Base-by-base conservation (phyloP, 805 yeast genomes). In the Myxozyma udenii region DNA sequence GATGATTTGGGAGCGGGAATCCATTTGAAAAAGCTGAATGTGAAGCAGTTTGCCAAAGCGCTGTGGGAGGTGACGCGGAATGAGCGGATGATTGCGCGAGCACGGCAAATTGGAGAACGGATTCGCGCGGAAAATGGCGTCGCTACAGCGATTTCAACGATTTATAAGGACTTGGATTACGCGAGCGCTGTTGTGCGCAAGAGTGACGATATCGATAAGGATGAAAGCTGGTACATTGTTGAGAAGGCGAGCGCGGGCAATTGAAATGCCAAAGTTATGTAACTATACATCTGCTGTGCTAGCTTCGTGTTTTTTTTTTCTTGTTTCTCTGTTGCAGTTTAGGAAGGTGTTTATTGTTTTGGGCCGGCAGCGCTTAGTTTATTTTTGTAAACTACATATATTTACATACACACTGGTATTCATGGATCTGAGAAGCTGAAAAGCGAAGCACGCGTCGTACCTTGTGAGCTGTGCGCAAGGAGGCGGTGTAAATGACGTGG, bases 1-100 rank as follows among this genome's bases (percentile, higher is more conserved):
- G 95, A 88, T 60, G 97, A 89, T 54, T 74, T 88, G 33, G 96
- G 96, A 0, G 91, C 80, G 22, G 98, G 98, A 1, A 60, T 89
- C 9, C 76, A 79, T 1, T 68, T 91, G 57, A 79, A 76, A 66
- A 82, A 85, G 61, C 73, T 91, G 61, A 87, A 85, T 58, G 75
- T 76, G 24, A 76, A 76, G 53, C 74, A 80, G 0, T 71, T 91
- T 50, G 70, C 85, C 1, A 78, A 78, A 48, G 96, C 95, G 0
- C 68, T 91, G 46, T 77, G 73, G 62, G 81, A 80, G 46, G 89
- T 80, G 0, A 80, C 89, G 0, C 77, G 81, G 0, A 83, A 87
- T 61, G 72, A 76, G 37, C 75, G 84, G 48, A 81, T 87, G 61
- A 79, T 78, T n/a, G 77, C 78, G 25, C 84, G 78, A 62, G 95